phyloP scores from a whole-genome alignment of 1,139 yeast genomes.

The Saccharomyces hybrid region DNA sequence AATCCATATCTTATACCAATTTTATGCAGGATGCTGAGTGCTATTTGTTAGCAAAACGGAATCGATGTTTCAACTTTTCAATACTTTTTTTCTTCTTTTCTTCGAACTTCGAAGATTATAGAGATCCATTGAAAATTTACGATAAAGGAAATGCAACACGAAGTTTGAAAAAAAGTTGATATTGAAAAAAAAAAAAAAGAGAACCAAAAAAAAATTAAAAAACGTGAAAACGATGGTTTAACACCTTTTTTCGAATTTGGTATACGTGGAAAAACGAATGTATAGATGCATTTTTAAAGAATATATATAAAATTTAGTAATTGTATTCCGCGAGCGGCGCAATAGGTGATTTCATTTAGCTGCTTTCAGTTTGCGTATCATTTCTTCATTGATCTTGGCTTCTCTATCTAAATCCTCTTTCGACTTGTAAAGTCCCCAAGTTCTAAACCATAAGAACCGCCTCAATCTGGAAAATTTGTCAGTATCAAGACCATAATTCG shows the following conservation, averaged over 20 bases:
- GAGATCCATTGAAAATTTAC: neutral
- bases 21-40: neutral
- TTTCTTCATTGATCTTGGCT: conserved; percentile 28
- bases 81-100: neutral
- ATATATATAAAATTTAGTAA: neutral
- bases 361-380: conserved; percentile 19
- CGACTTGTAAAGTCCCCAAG: conserved; percentile 34
- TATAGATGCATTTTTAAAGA: neutral
- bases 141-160: neutral
- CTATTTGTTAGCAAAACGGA: neutral
- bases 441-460: conserved; percentile 54
- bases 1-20: conserved; percentile 53
- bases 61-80: neutral
- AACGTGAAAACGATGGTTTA: neutral
- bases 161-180: neutral
- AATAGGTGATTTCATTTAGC: conserved; percentile 2
- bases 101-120: neutral
- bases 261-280: neutral
- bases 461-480: conserved; percentile 46
- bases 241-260: neutral
- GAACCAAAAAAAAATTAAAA: neutral
- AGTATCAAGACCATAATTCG: conserved; percentile 47
- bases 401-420: conserved; percentile 31
- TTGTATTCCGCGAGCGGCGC: neutral
- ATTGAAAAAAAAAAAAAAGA: neutral